Percentiles rank a stretch among this genome's conserved stretches.
Evolutionary conservation across 2,329 filamentous ascomycete genomes (phyloP).

Genomic region (Bisporella sp.): DNA sequence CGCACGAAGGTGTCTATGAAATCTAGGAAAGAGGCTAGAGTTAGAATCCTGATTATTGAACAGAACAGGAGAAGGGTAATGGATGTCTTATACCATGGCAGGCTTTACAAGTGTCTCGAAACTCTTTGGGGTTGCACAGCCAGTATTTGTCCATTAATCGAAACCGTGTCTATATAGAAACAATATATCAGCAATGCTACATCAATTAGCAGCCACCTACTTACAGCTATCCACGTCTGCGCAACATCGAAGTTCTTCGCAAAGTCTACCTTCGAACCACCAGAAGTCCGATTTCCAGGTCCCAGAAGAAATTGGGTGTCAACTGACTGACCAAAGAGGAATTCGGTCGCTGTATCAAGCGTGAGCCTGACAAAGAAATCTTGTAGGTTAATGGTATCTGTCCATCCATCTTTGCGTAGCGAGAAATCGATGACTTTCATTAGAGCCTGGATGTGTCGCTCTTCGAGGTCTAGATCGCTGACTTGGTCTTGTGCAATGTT

Average conservation of each 20-base stretch:
- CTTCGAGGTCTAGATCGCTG: conserved; percentile 64
- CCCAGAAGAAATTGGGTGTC: conserved; percentile 23
- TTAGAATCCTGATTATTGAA: no score
- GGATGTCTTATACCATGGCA: conserved; percentile 19
- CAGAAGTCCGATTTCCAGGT: conserved; percentile 1
- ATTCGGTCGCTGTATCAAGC: conserved; percentile 43
- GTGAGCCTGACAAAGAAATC: conserved; percentile 54
- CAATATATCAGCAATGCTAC: no score
- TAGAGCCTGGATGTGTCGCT: conserved; percentile 56
- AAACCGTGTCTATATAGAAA: conserved; percentile 3
- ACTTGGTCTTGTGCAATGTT: conserved; percentile 39
- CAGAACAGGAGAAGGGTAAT: no score
- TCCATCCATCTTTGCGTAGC: conserved; percentile 44
- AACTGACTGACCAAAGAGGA: conserved; percentile 53
- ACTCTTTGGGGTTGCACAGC: conserved; percentile 26
- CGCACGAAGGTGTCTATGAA: conserved; percentile 44
- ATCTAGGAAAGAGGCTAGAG: not conserved
- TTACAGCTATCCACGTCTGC: conserved; percentile 20
- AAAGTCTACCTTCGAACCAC: conserved; percentile 30
- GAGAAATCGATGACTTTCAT: conserved; percentile 51
- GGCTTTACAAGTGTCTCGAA: conserved; percentile 16
- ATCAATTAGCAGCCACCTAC: no score
- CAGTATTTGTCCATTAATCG: conserved; percentile 16
- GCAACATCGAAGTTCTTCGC: conserved; percentile 41
- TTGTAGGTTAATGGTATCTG: conserved; percentile 50